phyloP scores from a whole-genome alignment of 768 basidiomycete genomes.

The Trametes maxima region DNA sequence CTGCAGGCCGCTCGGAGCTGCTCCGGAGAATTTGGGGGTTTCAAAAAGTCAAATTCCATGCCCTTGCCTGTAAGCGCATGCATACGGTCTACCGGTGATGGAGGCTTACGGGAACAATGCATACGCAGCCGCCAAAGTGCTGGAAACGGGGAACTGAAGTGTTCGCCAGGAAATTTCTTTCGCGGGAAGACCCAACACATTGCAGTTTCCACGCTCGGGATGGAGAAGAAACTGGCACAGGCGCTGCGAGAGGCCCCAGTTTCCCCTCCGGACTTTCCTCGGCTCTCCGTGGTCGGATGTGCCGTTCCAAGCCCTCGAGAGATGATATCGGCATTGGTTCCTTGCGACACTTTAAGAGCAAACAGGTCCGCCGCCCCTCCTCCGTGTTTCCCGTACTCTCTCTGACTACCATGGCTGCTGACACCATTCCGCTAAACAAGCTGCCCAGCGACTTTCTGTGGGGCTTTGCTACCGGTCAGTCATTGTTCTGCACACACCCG shows the following conservation, averaged over 20 bases:
- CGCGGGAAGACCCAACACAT: conserved; percentile 9
- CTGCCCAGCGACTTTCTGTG: conserved; percentile 65
- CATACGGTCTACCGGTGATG: neutral
- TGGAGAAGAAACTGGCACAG: conserved; percentile 2
- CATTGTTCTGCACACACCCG: conserved; percentile 9
- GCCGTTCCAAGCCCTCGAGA: conserved; percentile 37
- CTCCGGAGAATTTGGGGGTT: conserved; percentile 19
- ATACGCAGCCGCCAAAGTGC: neutral
- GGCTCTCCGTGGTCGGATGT: conserved; percentile 40
- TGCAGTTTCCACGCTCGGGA: conserved; percentile 17
- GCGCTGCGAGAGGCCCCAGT: conserved; percentile 9
- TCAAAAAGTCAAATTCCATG: conserved; percentile 15
- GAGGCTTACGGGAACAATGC: neutral
- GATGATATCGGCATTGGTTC: conserved; percentile 32
- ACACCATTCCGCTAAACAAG: conserved; percentile 24
- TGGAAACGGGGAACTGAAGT: neutral
- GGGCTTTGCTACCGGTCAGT: conserved; percentile 70
- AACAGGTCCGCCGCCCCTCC: conserved; percentile 26
- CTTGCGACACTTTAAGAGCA: conserved; percentile 28
- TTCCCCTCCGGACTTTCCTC: conserved; percentile 50
- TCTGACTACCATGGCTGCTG: conserved; percentile 31
- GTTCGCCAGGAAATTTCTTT: conserved; percentile 16
- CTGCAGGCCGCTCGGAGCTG: conserved; percentile 6
- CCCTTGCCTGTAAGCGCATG: neutral
- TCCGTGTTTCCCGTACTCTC: conserved; percentile 33